These are phyloP conservation scores for Aspergillus sp. DNA, from an alignment of 2,329 filamentous ascomycete genomes.

Conservation along the genomic window DNA sequence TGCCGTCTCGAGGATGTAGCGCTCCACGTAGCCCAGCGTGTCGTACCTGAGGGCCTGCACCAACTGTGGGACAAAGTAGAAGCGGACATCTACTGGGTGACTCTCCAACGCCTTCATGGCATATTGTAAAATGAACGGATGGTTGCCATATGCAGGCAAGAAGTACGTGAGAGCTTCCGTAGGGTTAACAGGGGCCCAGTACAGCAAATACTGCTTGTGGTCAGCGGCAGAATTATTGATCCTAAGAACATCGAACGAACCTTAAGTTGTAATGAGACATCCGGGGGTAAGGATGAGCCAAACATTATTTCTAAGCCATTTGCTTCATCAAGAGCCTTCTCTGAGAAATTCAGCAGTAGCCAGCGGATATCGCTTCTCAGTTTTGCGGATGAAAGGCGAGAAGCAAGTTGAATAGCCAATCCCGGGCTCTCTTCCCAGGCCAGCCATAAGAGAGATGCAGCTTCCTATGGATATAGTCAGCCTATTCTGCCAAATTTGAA, in stretches of 20 bases:
- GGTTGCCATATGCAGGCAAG: conserved; percentile 79
- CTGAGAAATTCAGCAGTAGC: conserved; percentile 73
- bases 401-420: conserved; percentile 76
- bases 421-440: conserved; percentile 83
- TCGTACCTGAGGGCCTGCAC: conserved; percentile 94
- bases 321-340: conserved; percentile 72
- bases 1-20: conserved; percentile 93
- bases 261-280: conserved; percentile 80
- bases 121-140: conserved; percentile 92
- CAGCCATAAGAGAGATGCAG: conserved; percentile 62
- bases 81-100: conserved; percentile 92
- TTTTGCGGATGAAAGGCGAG: conserved; percentile 69
- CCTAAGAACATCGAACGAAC: conserved; percentile 35
- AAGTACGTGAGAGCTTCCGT: conserved; percentile 92
- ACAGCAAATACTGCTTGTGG: conserved; percentile 66
- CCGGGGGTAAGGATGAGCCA: conserved; percentile 65
- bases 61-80: conserved; percentile 98
- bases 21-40: conserved; percentile 83
- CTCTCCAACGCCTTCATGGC: conserved; percentile 91
- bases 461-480: conserved; percentile 36
- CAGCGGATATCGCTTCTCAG: conserved; percentile 70
- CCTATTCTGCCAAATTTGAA: background rate
- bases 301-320: conserved; percentile 79
- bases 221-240: conserved; percentile 18
- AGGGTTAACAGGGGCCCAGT: conserved; percentile 88